Evolutionary conservation across 352 stramenopile species (phyloP), one percentile per base, ranked within the genome.

Genomic region (Phytophthora pluvialis): DNA sequence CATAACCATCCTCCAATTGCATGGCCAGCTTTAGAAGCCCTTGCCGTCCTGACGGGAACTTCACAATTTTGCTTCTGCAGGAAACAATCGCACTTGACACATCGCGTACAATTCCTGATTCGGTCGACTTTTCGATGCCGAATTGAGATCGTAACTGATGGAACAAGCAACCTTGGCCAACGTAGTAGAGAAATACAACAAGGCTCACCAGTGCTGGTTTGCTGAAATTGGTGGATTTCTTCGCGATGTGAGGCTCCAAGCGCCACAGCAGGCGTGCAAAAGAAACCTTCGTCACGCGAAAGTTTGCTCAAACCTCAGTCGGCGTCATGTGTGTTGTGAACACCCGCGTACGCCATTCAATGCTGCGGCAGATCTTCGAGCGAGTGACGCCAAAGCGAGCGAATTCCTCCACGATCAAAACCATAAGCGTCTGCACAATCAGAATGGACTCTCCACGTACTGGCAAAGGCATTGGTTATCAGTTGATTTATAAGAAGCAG

Each of bases 71-170:
- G 1, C 36, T 12, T 12, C 38, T 47, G 18, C 3, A 13, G 1
- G 2, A 28, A 35, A 48, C 36, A 48, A 39, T 55, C 9, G 31
- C 31, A 21, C 18, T 58, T 16, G 36, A 10, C 26, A 57, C 35
- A 0, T 58, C 49, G 7, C 18, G 21, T 1, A 58, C 7, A 38
- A 58, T 39, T 10, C 36, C 50, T 7, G 36, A 47, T n/a, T 21
- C 50, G 3, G 35, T 58, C 4, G 25, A 48, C 12, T 48, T 47
- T 29, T 36, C 50, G 18, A 58, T 26, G 6, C 35, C 50, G 16
- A 58, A 58, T 15, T 58, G 36, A 25, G 36, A 38, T 21, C 50
- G 35, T 48, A 58, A 18, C 9, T 48, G 50, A 15, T 58, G 50
- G 0, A 58, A 15, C 5, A 36, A 58, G 36, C 50, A 48, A 9